Evolutionary conservation across 129 eudicot species (phyloP).

Genomic region (Silybum marianum): DNA sequence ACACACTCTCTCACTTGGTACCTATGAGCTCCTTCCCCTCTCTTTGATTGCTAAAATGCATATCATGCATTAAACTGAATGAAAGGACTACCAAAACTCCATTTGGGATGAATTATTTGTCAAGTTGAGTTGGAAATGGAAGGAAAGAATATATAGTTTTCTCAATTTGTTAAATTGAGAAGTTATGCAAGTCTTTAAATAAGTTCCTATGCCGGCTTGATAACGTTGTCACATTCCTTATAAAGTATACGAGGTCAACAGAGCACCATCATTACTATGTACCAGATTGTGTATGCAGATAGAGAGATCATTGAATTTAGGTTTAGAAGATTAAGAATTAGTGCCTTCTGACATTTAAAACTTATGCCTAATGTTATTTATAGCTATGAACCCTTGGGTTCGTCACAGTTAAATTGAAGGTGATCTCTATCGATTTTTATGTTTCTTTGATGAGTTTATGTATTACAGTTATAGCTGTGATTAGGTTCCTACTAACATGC

Average conservation of each 20-base stretch:
- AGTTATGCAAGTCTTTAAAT: not conserved
- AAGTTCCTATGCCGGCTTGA: not conserved
- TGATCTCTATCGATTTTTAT: not conserved
- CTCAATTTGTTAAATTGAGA: not conserved
- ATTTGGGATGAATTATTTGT: not conserved
- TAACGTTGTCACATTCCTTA: not conserved
- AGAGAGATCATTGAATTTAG: not conserved
- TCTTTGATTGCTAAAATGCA: not conserved
- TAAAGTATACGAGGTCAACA: not conserved
- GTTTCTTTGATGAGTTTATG: not conserved
- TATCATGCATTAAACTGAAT: not conserved
- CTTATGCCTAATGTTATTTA: not conserved
- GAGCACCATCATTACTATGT: not conserved
- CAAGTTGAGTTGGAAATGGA: not conserved
- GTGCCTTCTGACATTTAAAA: constrained; percentile 15
- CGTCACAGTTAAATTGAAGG: not conserved
- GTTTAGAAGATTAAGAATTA: not conserved
- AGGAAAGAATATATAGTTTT: not conserved
- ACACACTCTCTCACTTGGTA: not conserved
- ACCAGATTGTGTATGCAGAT: not conserved
- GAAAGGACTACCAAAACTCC: not conserved
- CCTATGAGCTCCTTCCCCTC: not conserved
- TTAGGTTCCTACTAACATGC: not conserved
- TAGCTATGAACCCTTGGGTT: not conserved
- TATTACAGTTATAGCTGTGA: not conserved